Conservation (phyloP, 139 green algal genomes). For the Tetraselmis striata region DNA sequence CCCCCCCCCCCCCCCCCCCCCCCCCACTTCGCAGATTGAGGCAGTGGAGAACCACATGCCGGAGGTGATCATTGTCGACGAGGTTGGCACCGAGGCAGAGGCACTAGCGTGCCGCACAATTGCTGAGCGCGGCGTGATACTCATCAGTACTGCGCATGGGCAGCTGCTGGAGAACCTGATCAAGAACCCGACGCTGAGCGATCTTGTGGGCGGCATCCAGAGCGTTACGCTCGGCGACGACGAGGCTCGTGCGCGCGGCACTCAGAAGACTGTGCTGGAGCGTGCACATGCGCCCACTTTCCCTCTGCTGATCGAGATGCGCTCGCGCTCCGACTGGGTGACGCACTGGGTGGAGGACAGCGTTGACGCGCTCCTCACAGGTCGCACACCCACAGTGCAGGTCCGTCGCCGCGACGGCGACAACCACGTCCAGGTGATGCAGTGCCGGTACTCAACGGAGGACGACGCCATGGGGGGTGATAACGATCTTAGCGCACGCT, state of each 20-base stretch:
- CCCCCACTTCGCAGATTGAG: constrained; percentile 93
- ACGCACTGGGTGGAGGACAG: constrained; percentile 73
- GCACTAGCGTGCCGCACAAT: constrained; percentile 95
- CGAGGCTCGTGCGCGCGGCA: constrained; percentile 63
- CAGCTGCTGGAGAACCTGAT: constrained; percentile 96
- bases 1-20: no score
- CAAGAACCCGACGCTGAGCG: constrained; percentile 84
- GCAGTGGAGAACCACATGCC: constrained; percentile 97
- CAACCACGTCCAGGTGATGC: constrained; percentile 22
- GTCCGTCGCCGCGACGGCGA: constrained; percentile 34
- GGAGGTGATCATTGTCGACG: constrained; percentile 88
- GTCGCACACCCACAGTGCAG: constrained; percentile 69
- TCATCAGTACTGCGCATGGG: constrained; percentile 93
- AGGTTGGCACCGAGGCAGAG: constrained; percentile 95
- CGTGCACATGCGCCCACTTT: constrained; percentile 84
- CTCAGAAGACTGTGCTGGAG: constrained; percentile 95
- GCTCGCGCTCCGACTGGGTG: constrained; percentile 79
- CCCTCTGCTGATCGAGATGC: constrained; percentile 94
- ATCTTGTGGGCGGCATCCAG: constrained; percentile 71
- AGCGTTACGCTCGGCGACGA: constrained; percentile 51
- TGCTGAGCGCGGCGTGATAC: constrained; percentile 87
- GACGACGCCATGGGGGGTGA: constrained; percentile 5
- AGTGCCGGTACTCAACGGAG: constrained; percentile 31
- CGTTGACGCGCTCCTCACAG: constrained; percentile 75
- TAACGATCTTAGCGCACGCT: not conserved